Evolutionary conservation across 2,329 filamentous ascomycete genomes (phyloP), one percentile per base, ranked within the genome.

Genomic region (Hymenoscyphus linearis): DNA sequence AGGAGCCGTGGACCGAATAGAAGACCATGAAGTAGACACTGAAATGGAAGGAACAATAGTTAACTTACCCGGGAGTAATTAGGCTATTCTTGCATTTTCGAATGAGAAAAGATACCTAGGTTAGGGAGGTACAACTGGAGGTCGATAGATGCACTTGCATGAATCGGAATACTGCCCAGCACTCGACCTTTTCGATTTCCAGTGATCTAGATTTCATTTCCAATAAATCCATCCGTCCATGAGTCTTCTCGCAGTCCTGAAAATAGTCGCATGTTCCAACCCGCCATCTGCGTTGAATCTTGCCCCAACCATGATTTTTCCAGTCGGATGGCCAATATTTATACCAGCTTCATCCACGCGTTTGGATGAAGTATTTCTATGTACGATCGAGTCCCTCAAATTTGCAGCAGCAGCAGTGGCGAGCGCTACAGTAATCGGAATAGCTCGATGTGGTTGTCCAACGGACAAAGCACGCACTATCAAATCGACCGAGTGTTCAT

Each of bases 371-470:
- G 72, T 65, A 57, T 71, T 71, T 10, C 71, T 64, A 18, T 73
- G 61, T 1, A 77, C 76, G 4, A 76, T 73, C 1, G 74, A 77
- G 2, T 78, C 76, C 10, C 72, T 62, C 4, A 83, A 69, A 57
- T 77, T 77, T 10, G 79, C 77, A 18, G 82, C 79, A 2, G 79
- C 74, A 25, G 77, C 78, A 37, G 79, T 61, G 14, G 77, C 76
- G 63, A 85, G 72, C 0, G 80, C 81, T 16, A 84, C 76, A 0
- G 82, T 85, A 59, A 84, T 76, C 1, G 82, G 83, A 2, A 83
- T 76, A 9, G 82, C 82, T 64, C 78, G 79, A 71, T 85, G 82
- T 4, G 81, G 81, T 63, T 84, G 80, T 1, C 79, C 80, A 59
- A 83, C 82, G 1, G 80, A 83, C 58, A 85, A 72, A 18, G 79